Conservation (phyloP, 2,329 filamentous ascomycete species). For the Tolypocladium amazonense region DNA sequence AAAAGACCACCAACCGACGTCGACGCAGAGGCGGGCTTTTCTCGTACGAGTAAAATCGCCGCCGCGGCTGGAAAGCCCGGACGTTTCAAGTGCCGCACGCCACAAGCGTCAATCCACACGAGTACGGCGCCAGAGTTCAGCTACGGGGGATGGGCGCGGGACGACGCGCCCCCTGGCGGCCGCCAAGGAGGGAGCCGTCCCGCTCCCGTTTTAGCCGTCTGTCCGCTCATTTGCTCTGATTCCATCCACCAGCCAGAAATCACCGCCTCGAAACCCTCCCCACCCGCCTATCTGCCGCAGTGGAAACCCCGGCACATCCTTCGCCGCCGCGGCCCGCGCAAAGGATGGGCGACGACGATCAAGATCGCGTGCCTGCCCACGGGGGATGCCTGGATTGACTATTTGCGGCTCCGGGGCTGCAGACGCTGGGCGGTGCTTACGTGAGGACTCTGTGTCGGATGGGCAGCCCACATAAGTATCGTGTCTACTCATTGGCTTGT, state of each 20-base stretch:
- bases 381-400: too few relatives aligned
- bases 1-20: neutral
- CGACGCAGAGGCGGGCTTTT: neutral
- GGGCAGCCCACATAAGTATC: neutral
- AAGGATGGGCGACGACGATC: neutral
- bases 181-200: neutral
- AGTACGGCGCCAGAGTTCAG: neutral
- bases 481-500: neutral
- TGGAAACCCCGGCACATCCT: neutral
- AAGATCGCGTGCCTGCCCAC: neutral
- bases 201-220: neutral
- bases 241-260: neutral
- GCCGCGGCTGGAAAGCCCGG: neutral
- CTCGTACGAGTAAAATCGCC: neutral
- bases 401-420: neutral
- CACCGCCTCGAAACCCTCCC: neutral
- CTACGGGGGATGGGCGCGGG: neutral
- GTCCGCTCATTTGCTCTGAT: neutral
- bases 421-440: neutral
- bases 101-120: neutral
- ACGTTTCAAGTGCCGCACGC: neutral
- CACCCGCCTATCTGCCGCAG: neutral
- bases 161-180: neutral
- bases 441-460: neutral
- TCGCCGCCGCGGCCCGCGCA: neutral